Base-by-base conservation (phyloP, 306 rosid genomes). In the Ceratonia siliqua region DNA sequence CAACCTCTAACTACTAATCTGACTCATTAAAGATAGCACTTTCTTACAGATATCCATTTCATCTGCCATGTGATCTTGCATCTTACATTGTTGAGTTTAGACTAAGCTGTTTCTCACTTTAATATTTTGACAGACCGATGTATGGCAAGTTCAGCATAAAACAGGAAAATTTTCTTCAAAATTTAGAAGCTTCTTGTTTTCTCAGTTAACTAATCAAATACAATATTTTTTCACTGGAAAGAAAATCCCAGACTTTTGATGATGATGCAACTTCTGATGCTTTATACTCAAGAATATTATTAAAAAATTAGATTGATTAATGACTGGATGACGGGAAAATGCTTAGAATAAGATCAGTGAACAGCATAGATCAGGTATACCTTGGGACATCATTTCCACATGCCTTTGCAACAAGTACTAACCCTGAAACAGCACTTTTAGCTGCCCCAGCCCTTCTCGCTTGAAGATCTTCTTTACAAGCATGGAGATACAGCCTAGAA, bases 321-420 rank as follows among this genome's bases (percentile, higher is more conserved):
- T 17, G 18, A 81, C 25, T 53, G 54, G 63, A 79, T 41, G 30
- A 30, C 4, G 68, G 39, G 12, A 52, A 27, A 56, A 67, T 53
- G 49, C 21, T 42, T 7, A 21, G 25, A 69, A 39, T 24, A 53
- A 74, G 64, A 79, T 64, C 28, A 77, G 21, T 67, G 68, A 72
- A 20, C 36, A 20, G 77, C 4, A 28, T 18, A 45, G 71, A 38
- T 52, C 43, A 64, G 52, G 39, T 42, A 57, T 84, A 92, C 99
- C 99, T 94, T 15, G 97, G 96, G 65, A 94, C 99, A 71, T 94
- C 97, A 86, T 92, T 92, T 77, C 99, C 99, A 81, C 99, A 94
- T 35, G 99, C 96, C 87, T 94, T 94, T 76, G 97, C 91, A 48
- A 92, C 94, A 81, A 94, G 90, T 54, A 85, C 96, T 76, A 94